phyloP scores from a whole-genome alignment of 495 filamentous ascomycete species.

The Aspergillus nanangensis region DNA sequence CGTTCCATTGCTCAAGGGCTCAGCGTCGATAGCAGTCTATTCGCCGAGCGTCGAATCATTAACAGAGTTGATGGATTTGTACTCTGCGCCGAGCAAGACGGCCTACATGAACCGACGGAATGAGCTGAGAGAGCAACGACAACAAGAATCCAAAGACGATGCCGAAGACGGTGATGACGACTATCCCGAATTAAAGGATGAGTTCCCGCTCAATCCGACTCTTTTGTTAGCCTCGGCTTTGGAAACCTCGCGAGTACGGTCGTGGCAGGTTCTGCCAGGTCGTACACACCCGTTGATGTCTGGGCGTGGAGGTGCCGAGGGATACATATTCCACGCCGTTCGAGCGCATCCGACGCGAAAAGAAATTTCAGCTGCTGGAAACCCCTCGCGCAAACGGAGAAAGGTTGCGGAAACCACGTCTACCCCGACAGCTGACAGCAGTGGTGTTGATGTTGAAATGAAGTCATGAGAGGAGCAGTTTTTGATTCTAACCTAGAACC shows the following conservation, averaged over 20 bases:
- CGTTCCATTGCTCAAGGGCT: conserved; percentile 77
- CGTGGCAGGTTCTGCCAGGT: conserved; percentile 89
- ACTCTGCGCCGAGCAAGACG: conserved; percentile 67
- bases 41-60: conserved; percentile 74
- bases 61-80: conserved; percentile 68
- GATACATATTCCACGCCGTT: conserved; percentile 81
- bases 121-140: conserved; percentile 25
- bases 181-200: conserved; percentile 50
- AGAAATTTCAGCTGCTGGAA: conserved; percentile 77
- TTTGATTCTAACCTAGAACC: too few species aligned
- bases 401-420: conserved; percentile 27
- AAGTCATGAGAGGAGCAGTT: conserved; percentile 12
- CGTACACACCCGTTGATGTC: conserved; percentile 95
- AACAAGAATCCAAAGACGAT: conserved; percentile 14
- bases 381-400: conserved; percentile 53
- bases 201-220: conserved; percentile 81
- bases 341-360: conserved; percentile 74
- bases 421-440: conserved; percentile 13
- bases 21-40: conserved; percentile 81
- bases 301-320: conserved; percentile 78
- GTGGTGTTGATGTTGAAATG: conserved; percentile 32
- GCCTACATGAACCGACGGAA: conserved; percentile 57
- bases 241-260: conserved; percentile 67
- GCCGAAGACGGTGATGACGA: conserved; percentile 35
- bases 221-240: conserved; percentile 73